Evolutionary conservation across 345 rosid genomes (phyloP).

Genomic region (Melaleuca quinquenervia): DNA sequence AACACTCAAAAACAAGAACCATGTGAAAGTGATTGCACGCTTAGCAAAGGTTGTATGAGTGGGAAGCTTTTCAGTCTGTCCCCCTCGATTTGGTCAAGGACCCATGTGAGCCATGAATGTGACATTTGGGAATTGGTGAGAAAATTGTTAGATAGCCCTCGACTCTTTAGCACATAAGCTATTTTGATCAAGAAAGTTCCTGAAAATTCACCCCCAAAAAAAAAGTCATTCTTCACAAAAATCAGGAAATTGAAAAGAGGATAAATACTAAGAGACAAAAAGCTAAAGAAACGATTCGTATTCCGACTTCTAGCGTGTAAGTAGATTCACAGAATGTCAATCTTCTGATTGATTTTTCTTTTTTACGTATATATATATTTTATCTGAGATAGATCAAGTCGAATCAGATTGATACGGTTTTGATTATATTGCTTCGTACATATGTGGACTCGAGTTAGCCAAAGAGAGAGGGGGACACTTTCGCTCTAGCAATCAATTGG

Average conservation of each 20-base stretch:
- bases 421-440: neutral
- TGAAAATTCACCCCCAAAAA: neutral
- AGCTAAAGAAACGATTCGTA: neutral
- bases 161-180: neutral
- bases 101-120: neutral
- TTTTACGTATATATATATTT: neutral
- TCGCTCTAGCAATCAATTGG: neutral
- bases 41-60: neutral
- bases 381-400: neutral
- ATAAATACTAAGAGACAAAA: neutral
- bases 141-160: neutral
- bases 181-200: neutral
- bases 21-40: neutral
- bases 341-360: too few relatives aligned
- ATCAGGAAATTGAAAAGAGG: neutral
- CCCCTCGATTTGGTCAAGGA: neutral
- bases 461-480: neutral
- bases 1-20: neutral
- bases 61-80: neutral
- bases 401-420: neutral
- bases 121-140: neutral
- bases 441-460: neutral
- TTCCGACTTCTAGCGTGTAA: neutral
- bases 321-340: neutral
- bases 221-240: neutral